Conservation (phyloP, 192 early-diverging fungal genomes). For the Geranomyces michiganensis region DNA sequence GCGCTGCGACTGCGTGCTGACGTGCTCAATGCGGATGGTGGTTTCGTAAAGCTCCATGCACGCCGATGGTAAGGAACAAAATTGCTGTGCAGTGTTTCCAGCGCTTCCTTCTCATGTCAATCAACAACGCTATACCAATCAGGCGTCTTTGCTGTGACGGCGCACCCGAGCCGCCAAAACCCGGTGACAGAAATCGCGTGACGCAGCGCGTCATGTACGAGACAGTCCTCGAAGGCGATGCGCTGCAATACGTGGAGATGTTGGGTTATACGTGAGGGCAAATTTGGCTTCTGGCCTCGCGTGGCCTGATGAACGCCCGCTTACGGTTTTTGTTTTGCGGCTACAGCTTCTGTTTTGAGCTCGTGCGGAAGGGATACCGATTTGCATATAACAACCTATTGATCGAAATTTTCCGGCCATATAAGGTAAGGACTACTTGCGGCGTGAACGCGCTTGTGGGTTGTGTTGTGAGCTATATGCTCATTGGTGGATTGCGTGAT, state of each 20-base stretch:
- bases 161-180: constrained; percentile 70
- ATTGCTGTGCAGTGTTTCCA: background rate
- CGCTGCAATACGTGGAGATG: constrained; percentile 66
- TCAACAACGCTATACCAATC: background rate
- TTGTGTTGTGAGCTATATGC: no score
- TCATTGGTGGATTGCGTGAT: no score
- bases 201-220: constrained; percentile 69
- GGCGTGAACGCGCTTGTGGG: background rate
- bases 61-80: constrained; percentile 23
- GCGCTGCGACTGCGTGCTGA: constrained; percentile 60
- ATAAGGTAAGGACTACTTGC: constrained; percentile 37
- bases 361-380: constrained; percentile 63
- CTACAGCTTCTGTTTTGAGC: constrained; percentile 62
- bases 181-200: constrained; percentile 53
- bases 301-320: background rate
- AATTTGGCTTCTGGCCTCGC: background rate
- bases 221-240: constrained; percentile 64
- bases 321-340: background rate
- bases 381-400: constrained; percentile 60
- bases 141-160: constrained; percentile 67
- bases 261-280: constrained; percentile 68
- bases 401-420: constrained; percentile 65
- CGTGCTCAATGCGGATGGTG: constrained; percentile 22
- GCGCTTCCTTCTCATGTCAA: background rate
- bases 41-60: constrained; percentile 29